Conservation (phyloP, 768 basidiomycete genomes). For the Russula dissimulans region DNA sequence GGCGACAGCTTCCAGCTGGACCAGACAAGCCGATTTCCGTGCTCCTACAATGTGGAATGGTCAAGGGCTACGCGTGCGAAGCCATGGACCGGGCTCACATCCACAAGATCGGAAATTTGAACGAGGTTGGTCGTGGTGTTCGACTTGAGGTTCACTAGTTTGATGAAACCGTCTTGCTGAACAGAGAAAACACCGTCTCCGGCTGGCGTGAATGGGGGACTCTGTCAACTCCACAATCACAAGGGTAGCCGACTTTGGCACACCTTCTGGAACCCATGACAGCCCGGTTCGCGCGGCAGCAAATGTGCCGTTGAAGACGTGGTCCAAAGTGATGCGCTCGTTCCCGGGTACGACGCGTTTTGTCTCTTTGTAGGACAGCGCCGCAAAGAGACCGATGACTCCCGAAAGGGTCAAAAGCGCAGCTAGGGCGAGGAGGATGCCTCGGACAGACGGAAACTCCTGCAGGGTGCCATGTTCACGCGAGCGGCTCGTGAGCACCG, state of each 20-base stretch:
- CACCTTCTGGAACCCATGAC: constrained; percentile 91
- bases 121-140: constrained; percentile 61
- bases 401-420: constrained; percentile 52
- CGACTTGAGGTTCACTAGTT: constrained; percentile 71
- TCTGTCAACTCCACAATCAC: constrained; percentile 9
- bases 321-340: constrained; percentile 74
- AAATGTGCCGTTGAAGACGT: constrained; percentile 92
- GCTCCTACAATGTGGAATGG: constrained; percentile 34
- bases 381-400: constrained; percentile 71
- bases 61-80: constrained; percentile 6
- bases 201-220: constrained; percentile 37
- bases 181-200: constrained; percentile 89
- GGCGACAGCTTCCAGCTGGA: constrained; percentile 74
- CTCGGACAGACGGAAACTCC: constrained; percentile 47
- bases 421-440: constrained; percentile 52
- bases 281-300: constrained; percentile 36
- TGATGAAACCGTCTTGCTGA: constrained; percentile 51
- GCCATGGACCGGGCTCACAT: constrained; percentile 37
- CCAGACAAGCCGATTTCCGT: constrained; percentile 43
- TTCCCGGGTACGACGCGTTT: constrained; percentile 44
- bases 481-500: neutral
- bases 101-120: constrained; percentile 45
- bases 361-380: constrained; percentile 56
- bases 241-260: constrained; percentile 16
- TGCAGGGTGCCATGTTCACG: constrained; percentile 20